Conservation (phyloP, 495 filamentous ascomycete genomes). For the Cudoniella acicularis region DNA sequence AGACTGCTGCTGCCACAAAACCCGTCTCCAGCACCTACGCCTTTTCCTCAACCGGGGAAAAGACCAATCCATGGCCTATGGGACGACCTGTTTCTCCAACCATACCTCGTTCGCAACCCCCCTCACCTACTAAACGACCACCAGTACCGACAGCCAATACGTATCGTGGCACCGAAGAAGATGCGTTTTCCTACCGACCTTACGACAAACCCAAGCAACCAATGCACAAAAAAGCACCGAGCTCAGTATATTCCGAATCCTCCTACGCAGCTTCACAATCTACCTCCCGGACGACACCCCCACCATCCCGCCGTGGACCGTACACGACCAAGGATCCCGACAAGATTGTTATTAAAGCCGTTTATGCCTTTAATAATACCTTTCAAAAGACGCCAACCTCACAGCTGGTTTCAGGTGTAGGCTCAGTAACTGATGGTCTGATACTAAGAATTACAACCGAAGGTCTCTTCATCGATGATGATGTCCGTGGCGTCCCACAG, state of each 20-base stretch:
- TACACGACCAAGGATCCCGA: conserved; percentile 87
- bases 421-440: conserved; percentile 78
- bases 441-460: conserved; percentile 82
- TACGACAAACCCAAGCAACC: conserved; percentile 67
- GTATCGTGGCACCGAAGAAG: conserved; percentile 57
- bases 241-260: conserved; percentile 74
- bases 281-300: conserved; percentile 81
- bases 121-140: conserved; percentile 34
- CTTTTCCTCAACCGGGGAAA: conserved; percentile 53
- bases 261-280: conserved; percentile 79
- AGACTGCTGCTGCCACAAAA: background rate
- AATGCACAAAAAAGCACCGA: conserved; percentile 48
- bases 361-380: conserved; percentile 83
- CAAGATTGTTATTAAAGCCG: conserved; percentile 90
- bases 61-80: conserved; percentile 53
- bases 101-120: conserved; percentile 23
- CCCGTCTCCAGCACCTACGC: conserved; percentile 35
- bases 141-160: conserved; percentile 60
- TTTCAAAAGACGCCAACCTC: conserved; percentile 77
- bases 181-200: conserved; percentile 74
- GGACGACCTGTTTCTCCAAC: conserved; percentile 36
- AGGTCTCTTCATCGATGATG: conserved; percentile 95
- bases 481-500: conserved; percentile 78
- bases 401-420: conserved; percentile 72
- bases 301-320: conserved; percentile 66